Conservation (phyloP, 208 protist genomes). For the Strigomonas galati region DNA sequence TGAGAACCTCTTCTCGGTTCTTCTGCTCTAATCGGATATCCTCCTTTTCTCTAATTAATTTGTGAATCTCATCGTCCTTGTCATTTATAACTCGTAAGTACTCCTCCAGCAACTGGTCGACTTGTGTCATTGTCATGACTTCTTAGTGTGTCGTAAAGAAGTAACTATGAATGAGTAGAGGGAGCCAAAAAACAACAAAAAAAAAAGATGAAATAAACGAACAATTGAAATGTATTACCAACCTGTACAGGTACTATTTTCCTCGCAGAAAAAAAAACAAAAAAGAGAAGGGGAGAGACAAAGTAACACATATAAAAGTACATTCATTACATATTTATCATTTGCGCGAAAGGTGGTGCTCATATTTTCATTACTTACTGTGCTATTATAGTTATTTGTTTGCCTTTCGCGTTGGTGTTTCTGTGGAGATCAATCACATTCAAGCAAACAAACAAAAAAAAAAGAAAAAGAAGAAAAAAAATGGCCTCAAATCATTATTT, state of each 20-base stretch:
- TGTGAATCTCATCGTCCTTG: constrained; percentile 79
- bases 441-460: background rate
- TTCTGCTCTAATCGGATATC: constrained; percentile 27
- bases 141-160: too few relatives aligned
- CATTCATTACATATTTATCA: too few relatives aligned
- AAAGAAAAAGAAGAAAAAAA: background rate
- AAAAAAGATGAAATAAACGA: constrained; percentile 17
- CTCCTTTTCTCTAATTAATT: constrained; percentile 47
- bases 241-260: too few relatives aligned
- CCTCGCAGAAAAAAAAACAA: background rate
- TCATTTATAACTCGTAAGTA: constrained; percentile 85
- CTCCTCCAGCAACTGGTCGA: constrained; percentile 81
- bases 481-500: background rate
- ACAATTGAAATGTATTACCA: background rate
- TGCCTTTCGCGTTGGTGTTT: too few relatives aligned
- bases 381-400: background rate
- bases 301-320: constrained; percentile 6
- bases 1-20: constrained; percentile 27
- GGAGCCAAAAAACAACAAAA: constrained; percentile 1
- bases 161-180: constrained; percentile 7
- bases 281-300: background rate
- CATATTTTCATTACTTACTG: too few relatives aligned
- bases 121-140: constrained; percentile 16
- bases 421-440: too few relatives aligned
- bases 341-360: too few relatives aligned